Percentiles rank a stretch among this genome's conserved stretches.
These are phyloP conservation scores for Sporothrix euskadiensis DNA, from an alignment of 2,329 filamentous ascomycete genomes.

Conservation along the genomic window DNA sequence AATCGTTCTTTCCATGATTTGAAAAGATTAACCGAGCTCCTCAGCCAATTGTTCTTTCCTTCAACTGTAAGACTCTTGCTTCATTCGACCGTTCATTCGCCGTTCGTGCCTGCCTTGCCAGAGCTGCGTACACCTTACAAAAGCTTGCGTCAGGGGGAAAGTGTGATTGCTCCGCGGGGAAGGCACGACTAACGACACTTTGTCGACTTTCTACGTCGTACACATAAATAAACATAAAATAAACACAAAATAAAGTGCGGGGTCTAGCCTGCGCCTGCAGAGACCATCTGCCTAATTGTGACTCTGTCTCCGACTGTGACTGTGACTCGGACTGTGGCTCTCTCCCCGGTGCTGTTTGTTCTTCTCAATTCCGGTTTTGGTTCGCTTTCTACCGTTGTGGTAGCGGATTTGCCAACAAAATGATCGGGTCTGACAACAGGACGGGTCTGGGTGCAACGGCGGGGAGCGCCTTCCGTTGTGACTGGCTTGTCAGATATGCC, in stretches of 20 bases:
- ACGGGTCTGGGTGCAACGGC: too few species aligned
- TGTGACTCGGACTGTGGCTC: background rate
- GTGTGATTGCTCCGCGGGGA: background rate
- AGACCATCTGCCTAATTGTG: background rate
- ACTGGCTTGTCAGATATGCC: slow-evolving; percentile 4
- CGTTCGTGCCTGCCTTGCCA: background rate
- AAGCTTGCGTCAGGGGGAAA: background rate
- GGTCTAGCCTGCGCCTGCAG: background rate
- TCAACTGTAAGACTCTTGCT: background rate
- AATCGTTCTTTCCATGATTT: background rate
- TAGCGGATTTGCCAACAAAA: background rate
- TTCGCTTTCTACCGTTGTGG: too few species aligned
- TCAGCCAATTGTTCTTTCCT: background rate
- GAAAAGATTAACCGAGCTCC: background rate
- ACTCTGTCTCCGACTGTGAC: background rate
- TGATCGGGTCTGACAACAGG: background rate
- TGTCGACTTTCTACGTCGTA: background rate
- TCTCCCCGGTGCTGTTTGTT: background rate
- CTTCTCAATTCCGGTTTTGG: background rate
- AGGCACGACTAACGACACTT: background rate
- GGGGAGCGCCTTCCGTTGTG: background rate
- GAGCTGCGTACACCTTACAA: background rate
- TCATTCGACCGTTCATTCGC: background rate
- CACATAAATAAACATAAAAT: background rate
- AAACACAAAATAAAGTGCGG: background rate